Percentiles rank a stretch among this genome's conserved stretches.
Evolutionary conservation across 2,329 filamentous ascomycete genomes (phyloP).

Genomic region (Nigrospora oryzae): DNA sequence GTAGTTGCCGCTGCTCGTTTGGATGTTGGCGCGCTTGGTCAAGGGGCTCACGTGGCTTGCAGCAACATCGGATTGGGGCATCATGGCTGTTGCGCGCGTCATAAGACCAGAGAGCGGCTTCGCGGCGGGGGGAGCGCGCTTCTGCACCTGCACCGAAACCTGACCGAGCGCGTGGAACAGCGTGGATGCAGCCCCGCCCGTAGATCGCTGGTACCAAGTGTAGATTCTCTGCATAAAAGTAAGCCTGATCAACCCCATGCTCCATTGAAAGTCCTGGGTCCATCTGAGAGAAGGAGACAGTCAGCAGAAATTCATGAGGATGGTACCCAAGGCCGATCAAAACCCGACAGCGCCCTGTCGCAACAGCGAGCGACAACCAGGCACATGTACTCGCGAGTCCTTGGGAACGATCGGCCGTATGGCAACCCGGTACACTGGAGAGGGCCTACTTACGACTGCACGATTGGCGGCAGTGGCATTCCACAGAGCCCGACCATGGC

Average conservation of each 20-base stretch:
- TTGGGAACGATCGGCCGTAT: no score
- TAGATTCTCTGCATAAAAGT: slow-evolving; percentile 73
- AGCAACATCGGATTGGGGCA: slow-evolving; percentile 30
- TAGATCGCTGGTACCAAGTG: slow-evolving; percentile 93
- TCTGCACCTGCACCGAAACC: slow-evolving; percentile 79
- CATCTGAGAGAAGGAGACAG: slow-evolving; percentile 33
- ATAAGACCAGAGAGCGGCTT: slow-evolving; percentile 32
- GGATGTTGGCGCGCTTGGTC: slow-evolving; percentile 46
- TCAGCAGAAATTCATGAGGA: background rate
- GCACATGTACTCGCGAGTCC: no score
- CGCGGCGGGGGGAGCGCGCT: slow-evolving; percentile 33
- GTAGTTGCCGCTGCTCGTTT: slow-evolving; percentile 45
- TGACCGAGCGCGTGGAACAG: slow-evolving; percentile 66
- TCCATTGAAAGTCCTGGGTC: slow-evolving; percentile 98
- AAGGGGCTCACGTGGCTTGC: slow-evolving; percentile 26
- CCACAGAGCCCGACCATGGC: slow-evolving; percentile 82
- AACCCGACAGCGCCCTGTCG: no score
- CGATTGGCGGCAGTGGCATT: slow-evolving; percentile 76
- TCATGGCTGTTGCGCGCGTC: slow-evolving; percentile 46
- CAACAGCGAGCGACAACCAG: no score
- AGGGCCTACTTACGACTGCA: slow-evolving; percentile 44
- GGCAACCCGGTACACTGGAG: background rate
- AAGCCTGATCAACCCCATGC: slow-evolving; percentile 87
- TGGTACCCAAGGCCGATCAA: no score
- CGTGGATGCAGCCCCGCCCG: slow-evolving; percentile 75